Conservation (phyloP, 371 early-diverging fungal species). For the Chytridium lagenaria region DNA sequence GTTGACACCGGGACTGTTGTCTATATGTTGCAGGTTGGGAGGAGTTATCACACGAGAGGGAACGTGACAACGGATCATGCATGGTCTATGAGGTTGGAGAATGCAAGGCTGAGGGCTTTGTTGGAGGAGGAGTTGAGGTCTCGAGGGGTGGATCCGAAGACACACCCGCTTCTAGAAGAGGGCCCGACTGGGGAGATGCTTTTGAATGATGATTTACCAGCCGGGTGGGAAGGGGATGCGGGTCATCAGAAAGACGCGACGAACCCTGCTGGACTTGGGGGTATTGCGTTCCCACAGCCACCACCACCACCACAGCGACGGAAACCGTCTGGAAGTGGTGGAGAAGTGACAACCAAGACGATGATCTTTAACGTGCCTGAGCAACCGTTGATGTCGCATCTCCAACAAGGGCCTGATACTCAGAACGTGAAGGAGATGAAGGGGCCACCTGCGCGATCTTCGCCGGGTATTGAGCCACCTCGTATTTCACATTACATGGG, state of each 20-base stretch:
- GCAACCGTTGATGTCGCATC: no score
- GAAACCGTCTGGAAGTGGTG: no score
- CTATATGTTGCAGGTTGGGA: conserved; percentile 20
- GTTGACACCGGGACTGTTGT: background rate
- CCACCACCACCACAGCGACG: no score
- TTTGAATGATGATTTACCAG: background rate
- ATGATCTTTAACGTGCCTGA: background rate
- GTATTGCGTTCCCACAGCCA: no score
- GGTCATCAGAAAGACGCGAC: no score
- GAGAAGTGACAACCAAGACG: no score
- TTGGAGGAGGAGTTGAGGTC: conserved; percentile 16
- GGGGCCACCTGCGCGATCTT: background rate
- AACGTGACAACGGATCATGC: background rate
- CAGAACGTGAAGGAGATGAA: conserved; percentile 14
- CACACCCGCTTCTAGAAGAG: conserved; percentile 7
- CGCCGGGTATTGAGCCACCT: background rate
- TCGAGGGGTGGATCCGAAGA: background rate
- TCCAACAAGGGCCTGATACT: background rate
- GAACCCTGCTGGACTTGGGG: no score
- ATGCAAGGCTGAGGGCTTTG: conserved; percentile 9
- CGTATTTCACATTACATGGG: no score
- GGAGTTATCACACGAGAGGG: background rate
- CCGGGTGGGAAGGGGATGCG: background rate
- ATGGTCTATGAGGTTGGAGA: conserved; percentile 16
- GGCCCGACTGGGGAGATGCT: background rate